Evolutionary conservation across 108 stramenopile genomes (phyloP).

Genomic region (Aurantiochytrium sp.): DNA sequence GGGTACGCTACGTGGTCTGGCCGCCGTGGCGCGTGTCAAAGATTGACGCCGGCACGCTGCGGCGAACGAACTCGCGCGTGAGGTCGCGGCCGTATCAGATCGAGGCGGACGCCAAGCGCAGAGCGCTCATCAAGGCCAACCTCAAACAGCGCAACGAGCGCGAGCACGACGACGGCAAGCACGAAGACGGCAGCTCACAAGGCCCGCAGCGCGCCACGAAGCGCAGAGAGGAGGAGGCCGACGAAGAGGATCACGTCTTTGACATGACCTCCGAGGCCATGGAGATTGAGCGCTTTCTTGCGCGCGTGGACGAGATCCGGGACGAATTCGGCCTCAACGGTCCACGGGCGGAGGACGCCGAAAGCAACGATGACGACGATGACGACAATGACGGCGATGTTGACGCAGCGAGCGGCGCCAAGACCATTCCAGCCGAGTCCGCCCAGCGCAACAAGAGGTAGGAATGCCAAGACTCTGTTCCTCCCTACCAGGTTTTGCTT

Average conservation of each 20-base stretch:
- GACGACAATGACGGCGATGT: background rate
- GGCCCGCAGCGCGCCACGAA: too few relatives aligned
- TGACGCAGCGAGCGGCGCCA: background rate
- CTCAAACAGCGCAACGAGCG: background rate
- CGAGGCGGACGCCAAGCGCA: background rate
- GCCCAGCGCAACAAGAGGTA: too few relatives aligned
- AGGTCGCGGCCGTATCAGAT: background rate
- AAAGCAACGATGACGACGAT: background rate
- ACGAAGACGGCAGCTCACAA: too few relatives aligned
- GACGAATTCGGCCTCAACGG: background rate
- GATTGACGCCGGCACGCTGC: background rate
- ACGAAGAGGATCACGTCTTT: background rate
- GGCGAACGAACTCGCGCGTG: background rate
- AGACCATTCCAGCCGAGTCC: background rate
- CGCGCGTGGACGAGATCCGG: background rate
- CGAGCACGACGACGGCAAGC: background rate
- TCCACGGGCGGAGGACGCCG: background rate
- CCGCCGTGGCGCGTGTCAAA: background rate
- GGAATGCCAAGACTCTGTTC: too few relatives aligned
- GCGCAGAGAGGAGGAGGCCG: background rate
- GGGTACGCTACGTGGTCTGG: background rate
- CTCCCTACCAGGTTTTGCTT: too few relatives aligned
- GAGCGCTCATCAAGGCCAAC: background rate
- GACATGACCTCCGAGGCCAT: background rate
- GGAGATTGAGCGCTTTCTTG: background rate